Base-by-base conservation (phyloP, 129 eudicot species). In the Erigeron canadensis region DNA sequence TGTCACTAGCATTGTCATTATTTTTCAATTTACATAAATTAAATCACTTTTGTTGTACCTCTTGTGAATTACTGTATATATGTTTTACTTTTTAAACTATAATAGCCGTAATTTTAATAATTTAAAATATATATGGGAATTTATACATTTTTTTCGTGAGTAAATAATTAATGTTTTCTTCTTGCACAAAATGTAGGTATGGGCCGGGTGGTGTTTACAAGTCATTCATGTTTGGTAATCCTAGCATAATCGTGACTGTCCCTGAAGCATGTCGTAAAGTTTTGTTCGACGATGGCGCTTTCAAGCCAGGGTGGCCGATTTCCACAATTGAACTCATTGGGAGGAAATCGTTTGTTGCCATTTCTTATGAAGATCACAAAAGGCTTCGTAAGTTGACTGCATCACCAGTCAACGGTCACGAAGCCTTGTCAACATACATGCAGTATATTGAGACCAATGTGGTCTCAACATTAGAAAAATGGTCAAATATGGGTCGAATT, bases 281-380 rank as follows among this genome's bases (percentile, higher is more conserved):
- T 7, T 10, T 94, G 67, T 79, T 69, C 4, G 97, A 94, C 18
- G 99, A 94, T 9, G 99, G 87, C 4, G 70, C 89, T 17, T 94
- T 94, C 85, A 81, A 80, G 82, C 99, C 99, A 0, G 99, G 99
- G 18, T 94, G 99, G 99, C 99, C 99, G 22, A 39, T 5, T 5
- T 77, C 99, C 4, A 86, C 99, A 0, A 10, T 22, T 18, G 76
- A 90, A 50, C 95, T 94, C 37, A 94, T 94, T 48, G 99, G 99
- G 0, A 77, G 21, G 39, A 87, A 94, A 51, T 94, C 99, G 0
- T 94, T 94, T 67, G 58, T 90, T 12, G 80, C 85, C 43, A 85
- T 90, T 60, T 73, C 82, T 1, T 80, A 74, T 16, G 97, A 90
- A 70, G 96, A 94, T 41, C 99, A 94, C 66, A 89, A 81, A 74